phyloP scores from a whole-genome alignment of 2,329 filamentous ascomycete genomes.

The Aureobasidium sp. region DNA sequence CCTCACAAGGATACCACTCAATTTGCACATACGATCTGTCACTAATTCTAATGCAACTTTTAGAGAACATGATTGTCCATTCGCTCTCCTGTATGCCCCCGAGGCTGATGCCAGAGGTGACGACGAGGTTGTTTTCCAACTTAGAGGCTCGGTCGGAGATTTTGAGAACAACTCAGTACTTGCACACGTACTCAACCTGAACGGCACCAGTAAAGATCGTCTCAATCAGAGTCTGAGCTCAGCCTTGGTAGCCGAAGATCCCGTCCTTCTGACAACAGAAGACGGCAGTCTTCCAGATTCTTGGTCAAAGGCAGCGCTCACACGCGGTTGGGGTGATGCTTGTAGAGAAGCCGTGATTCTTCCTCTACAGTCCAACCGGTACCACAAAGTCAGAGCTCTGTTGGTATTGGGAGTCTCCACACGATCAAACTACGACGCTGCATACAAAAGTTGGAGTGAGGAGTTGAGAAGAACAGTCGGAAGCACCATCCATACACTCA shows the following conservation, averaged over 20 bases:
- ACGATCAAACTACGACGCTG: neutral
- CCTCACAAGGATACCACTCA: too few species aligned
- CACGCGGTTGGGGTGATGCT: neutral
- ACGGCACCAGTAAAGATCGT: neutral
- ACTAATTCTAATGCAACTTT: neutral
- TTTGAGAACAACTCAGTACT: neutral
- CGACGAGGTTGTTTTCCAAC: neutral
- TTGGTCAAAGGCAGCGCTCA: neutral
- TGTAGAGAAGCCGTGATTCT: neutral
- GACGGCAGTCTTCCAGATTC: neutral
- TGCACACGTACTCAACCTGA: neutral
- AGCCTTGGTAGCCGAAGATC: neutral
- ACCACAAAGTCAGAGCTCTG: conserved; percentile 1
- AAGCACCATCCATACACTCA: neutral
- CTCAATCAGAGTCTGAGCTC: neutral
- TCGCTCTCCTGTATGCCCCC: conserved; percentile 17
- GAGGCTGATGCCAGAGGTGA: neutral
- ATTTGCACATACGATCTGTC: neutral
- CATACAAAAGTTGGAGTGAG: neutral
- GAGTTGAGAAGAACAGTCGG: neutral
- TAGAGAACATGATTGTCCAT: conserved; percentile 17
- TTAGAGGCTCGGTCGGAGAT: neutral
- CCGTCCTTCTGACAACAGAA: neutral
- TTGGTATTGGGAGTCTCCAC: neutral
- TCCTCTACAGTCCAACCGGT: neutral